Base-by-base conservation (phyloP, 2,329 filamentous ascomycete species). In the Scedosporium boydii region DNA sequence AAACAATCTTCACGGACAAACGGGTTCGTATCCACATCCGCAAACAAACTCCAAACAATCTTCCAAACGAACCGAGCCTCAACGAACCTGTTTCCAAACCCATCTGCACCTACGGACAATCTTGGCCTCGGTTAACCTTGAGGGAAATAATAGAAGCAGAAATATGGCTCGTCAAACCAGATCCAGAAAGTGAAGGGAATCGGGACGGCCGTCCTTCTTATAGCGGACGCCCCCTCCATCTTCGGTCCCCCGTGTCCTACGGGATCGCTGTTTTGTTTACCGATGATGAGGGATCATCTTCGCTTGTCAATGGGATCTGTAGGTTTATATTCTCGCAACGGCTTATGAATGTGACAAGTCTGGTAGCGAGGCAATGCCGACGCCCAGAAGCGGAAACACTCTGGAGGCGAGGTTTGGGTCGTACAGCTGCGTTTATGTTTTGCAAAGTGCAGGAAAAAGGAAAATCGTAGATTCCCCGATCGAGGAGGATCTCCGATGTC, bases 51-150 rank as follows among this genome's bases (percentile, higher is more conserved):
- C 23, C 51, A 23, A 55, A 23, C n/a, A 55, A 55, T 55, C 51
- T 55, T 55, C 51, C 18, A 55, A 55, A 55, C 51, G 23, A 55
- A 55, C 51, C 51, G 51, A 55, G 51, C 51, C 23, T 55, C 51
- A 55, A 14, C 18, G 51, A 27, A 55, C 51, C 18, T 7, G 51
- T 27, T 23, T 55, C 51, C 51, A 55, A 48, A 21, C 2, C 21
- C n/a, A 23, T 23, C 51, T 21, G 18, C 51, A 27, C 29, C 51
- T 55, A 55, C 23, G 23, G 51, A 27, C 18, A 38, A 27, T 55
- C 21, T 16, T 26, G 51, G 29, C 23, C 51, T 16, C 51, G 51
- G 51, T 55, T 55, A 27, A 27, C 48, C 48, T 12, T 27, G 51
- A 29, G 48, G 48, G n/a, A 21, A 21, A 21, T 4, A 23, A 55